Percentiles rank a stretch among this genome's conserved stretches.
Evolutionary conservation across 495 filamentous ascomycete species (phyloP).

Genomic region (Neurospora tetrasperma): DNA sequence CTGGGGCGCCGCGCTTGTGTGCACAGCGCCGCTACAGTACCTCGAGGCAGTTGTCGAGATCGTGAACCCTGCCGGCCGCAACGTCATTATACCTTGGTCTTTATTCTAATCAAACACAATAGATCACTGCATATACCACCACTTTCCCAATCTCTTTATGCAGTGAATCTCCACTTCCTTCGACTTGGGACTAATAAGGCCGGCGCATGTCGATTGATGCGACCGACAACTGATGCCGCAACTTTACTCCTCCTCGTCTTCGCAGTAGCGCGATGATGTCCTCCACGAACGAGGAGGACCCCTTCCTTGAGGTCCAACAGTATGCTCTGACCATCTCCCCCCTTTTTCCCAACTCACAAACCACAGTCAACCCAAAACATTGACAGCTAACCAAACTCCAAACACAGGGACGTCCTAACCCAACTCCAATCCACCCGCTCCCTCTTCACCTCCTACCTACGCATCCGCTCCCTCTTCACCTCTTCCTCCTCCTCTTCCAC

Average conservation of each 20-base stretch:
- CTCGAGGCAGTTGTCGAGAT: neutral
- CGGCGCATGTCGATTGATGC: neutral
- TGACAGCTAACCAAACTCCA: neutral
- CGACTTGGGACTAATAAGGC: neutral
- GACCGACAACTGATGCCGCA: conserved; percentile 8
- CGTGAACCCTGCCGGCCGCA: neutral
- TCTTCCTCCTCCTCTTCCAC: conserved; percentile 20
- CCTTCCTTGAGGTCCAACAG: conserved; percentile 91
- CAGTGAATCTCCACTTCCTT: neutral
- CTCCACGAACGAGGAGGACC: conserved; percentile 66
- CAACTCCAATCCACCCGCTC: conserved; percentile 69
- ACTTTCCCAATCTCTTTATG: neutral
- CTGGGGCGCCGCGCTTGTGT: neutral
- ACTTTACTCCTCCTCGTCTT: neutral
- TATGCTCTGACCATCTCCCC: conserved; percentile 28
- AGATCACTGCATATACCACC: neutral
- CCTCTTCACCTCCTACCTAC: conserved; percentile 88
- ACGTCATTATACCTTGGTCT: neutral
- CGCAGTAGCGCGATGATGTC: conserved; percentile 46
- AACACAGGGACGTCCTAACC: conserved; percentile 66
- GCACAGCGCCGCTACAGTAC: neutral
- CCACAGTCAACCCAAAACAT: neutral
- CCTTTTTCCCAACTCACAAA: neutral
- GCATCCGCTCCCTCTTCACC: conserved; percentile 73
- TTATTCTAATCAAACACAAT: neutral